Base-by-base conservation (phyloP, 495 filamentous ascomycete species). In the Pyrenula massariospora region DNA sequence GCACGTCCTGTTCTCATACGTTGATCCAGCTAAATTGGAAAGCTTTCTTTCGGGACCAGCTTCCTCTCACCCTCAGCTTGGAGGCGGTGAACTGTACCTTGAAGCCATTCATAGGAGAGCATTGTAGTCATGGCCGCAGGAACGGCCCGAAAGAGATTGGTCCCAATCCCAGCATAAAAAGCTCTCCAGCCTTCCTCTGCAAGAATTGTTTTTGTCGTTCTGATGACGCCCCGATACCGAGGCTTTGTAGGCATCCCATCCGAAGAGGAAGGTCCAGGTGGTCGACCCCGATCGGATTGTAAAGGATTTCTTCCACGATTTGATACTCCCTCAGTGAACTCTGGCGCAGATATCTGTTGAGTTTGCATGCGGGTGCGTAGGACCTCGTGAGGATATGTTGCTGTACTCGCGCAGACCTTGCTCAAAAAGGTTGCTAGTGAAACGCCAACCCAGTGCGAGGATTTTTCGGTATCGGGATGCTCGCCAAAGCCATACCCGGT, bases 371-470 rank as follows among this genome's bases (percentile, higher is more conserved):
- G 78, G 22, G 89, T 99, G 50, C 89, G 83, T 42, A 96, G 83
- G 12, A 99, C 93, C 68, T 99, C 93, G 68, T 99, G 93, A 0
- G 93, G 93, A 65, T 99, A 99, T 22, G 93, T 99, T 19, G 92
- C 87, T 15, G 88, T 90, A 65, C 91, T 96, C 8, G 93, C 93
- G 65, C 93, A 85, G 56, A 96, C 79, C 68, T 99, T 99, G 67
- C 89, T 95, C 48, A 97, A 71, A 61, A 96, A 88, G n/a, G 91
- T 95, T 10, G 94, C 93, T 15, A 83, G 77, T 2, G 91, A 77
- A 50, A 96, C 86, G 21, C 91, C 91, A 25, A 79, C 54, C 74
- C 80, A 88, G 60, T 89, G 85, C 10, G 75, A 75, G 48, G 69
- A 77, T 5, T 83, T 73, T 47, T 78, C 78, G 10, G 70, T 69